These are phyloP conservation scores for Fusarium chaquense DNA, from an alignment of 2,329 filamentous ascomycete genomes.

Conservation along the genomic window DNA sequence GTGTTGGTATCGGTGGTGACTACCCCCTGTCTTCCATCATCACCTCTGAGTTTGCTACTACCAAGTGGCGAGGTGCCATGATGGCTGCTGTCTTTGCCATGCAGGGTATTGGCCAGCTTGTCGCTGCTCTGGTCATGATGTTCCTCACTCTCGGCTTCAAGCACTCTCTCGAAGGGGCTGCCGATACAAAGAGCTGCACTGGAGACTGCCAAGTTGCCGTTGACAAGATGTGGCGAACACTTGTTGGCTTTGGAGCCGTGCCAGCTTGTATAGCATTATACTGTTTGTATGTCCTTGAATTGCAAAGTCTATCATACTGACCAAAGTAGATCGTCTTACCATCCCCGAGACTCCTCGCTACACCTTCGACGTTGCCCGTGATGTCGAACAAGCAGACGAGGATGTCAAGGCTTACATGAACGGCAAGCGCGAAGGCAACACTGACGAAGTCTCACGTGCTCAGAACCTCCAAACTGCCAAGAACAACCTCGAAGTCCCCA, in stretches of 20 bases:
- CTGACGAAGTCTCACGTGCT: slow-evolving; percentile 76
- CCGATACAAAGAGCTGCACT: slow-evolving; percentile 65
- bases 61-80: slow-evolving; percentile 87
- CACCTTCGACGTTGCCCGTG: slow-evolving; percentile 83
- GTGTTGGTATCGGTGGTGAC: slow-evolving; percentile 63
- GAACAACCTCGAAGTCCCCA: slow-evolving; percentile 70
- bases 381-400: slow-evolving; percentile 78
- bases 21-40: slow-evolving; percentile 87
- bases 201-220: slow-evolving; percentile 61
- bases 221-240: slow-evolving; percentile 88
- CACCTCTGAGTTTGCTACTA: slow-evolving; percentile 85
- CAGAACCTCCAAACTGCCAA: slow-evolving; percentile 66
- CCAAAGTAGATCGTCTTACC: slow-evolving; percentile 69
- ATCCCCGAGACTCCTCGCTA: slow-evolving; percentile 91
- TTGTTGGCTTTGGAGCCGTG: slow-evolving; percentile 85
- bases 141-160: slow-evolving; percentile 81
- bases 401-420: slow-evolving; percentile 81
- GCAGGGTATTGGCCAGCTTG: slow-evolving; percentile 86
- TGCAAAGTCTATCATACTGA: neutral
- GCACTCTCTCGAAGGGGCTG: slow-evolving; percentile 66
- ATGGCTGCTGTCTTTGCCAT: slow-evolving; percentile 89
- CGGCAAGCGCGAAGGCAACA: slow-evolving; percentile 70
- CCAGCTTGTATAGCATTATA: slow-evolving; percentile 86
- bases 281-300: slow-evolving; percentile 53
- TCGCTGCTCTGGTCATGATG: slow-evolving; percentile 79